Conservation (phyloP, 225 moss, liverwort and hornwort species). For the Asterella californica region DNA sequence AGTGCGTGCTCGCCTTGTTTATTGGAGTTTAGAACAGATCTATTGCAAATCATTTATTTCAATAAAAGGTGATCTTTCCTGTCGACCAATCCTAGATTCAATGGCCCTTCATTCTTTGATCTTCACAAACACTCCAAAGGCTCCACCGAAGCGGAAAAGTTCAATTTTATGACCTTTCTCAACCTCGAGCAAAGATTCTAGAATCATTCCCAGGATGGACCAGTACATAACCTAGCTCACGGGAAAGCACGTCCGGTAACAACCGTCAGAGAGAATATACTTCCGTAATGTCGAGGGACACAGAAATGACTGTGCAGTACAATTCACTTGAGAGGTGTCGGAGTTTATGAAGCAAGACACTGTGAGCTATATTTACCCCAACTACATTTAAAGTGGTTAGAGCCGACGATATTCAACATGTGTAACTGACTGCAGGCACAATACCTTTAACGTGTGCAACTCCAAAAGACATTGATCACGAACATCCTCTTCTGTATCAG, state of each 20-base stretch:
- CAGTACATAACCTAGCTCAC: no score
- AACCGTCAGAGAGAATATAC: no score
- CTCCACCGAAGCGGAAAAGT: no score
- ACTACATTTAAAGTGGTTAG: background rate
- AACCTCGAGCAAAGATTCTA: background rate
- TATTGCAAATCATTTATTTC: no score
- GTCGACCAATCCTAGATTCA: no score
- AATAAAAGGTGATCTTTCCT: no score
- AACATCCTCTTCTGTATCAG: slow-evolving; percentile 32
- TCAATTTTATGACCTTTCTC: no score
- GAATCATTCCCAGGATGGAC: background rate
- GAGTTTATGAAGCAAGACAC: background rate
- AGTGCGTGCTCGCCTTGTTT: background rate
- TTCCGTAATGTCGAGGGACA: background rate
- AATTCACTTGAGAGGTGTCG: background rate
- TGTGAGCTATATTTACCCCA: background rate
- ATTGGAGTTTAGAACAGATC: no score
- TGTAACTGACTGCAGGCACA: background rate
- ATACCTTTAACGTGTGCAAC: slow-evolving; percentile 47
- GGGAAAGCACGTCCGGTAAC: no score
- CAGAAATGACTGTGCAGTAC: background rate
- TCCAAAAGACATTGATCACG: slow-evolving; percentile 35
- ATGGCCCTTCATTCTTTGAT: no score
- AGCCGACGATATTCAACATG: background rate
- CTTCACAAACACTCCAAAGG: no score